Evolutionary conservation across 2,329 filamentous ascomycete genomes (phyloP).

Genomic region (Xylariaceae sp.): DNA sequence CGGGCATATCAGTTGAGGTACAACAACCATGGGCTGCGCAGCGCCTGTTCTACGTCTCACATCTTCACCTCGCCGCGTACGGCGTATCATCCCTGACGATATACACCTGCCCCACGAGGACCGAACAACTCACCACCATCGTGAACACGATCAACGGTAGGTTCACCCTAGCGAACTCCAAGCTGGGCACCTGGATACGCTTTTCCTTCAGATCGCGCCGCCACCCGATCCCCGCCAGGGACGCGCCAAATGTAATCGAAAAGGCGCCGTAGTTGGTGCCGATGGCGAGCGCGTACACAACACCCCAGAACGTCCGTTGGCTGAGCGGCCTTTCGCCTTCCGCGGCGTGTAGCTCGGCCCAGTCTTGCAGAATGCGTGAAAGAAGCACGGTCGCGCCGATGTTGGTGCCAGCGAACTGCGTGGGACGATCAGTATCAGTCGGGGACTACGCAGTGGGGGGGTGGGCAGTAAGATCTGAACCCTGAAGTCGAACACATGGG

Average conservation of each 20-base stretch:
- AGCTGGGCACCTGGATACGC: neutral
- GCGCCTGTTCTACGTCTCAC: too few species aligned
- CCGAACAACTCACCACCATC: neutral
- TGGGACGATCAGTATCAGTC: neutral
- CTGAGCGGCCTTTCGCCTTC: neutral
- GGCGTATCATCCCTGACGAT: neutral
- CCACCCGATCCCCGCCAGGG: conserved; percentile 1
- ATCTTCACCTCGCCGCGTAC: neutral
- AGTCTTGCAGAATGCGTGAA: conserved; percentile 1
- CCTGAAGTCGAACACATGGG: neutral
- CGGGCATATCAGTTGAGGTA: too few species aligned
- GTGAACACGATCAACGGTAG: neutral
- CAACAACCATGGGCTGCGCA: too few species aligned
- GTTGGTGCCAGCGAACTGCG: conserved; percentile 1
- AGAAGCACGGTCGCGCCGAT: conserved; percentile 1
- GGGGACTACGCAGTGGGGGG: conserved; percentile 4
- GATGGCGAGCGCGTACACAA: neutral
- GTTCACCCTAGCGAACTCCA: neutral
- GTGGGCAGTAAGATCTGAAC: neutral
- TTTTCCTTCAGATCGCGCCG: neutral
- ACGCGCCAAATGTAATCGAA: neutral
- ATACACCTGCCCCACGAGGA: conserved; percentile 1
- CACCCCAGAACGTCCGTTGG: neutral
- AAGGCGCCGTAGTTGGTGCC: conserved; percentile 1
- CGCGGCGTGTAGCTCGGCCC: neutral